Base-by-base conservation (phyloP, 2,329 filamentous ascomycete species). In the Scopulariopsis brevicaulis region DNA sequence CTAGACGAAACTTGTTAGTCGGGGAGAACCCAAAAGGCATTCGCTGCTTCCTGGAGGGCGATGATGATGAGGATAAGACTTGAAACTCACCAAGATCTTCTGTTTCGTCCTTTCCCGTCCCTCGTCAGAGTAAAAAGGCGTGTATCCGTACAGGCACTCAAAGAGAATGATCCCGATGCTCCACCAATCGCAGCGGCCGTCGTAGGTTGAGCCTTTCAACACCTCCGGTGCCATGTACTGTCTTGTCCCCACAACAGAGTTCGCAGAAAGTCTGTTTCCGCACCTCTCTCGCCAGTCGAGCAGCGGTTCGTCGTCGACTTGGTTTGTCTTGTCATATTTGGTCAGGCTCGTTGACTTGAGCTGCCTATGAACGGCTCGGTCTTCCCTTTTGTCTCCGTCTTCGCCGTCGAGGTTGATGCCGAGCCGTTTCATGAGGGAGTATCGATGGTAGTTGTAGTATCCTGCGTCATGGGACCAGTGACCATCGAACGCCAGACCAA, bases 171-270 rank as follows among this genome's bases (percentile, higher is more conserved):
- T 85, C 57, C 91, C 93, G 64, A 97, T 83, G 72, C 92, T 96
- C 93, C 89, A 97, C 90, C 82, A 97, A 72, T 97, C 93, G 72
- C 93, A 97, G 66, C 93, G 81, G 34, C 89, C 93, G 71, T 97
- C 94, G 69, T 97, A 97, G 43, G 80, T 74, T 54, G 90, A 81
- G 32, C 92, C 90, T 63, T 81, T 77, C 59, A 96, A 86, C 20
- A 97, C 89, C 74, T 97, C 94, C 1, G 93, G 93, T 0, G 94
- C 93, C 94, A 96, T 97, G 74, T 97, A 97, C 68, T 96, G 93
- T 68, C 91, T 96, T 2, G 94, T 97, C 2, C 93, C 93, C 12
- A 97, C 93, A 1, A 96, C 85, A 53, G 91, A 96, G 63, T 85
- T 83, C 1, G 93, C 93, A 37, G 90, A 80, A 37, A 82, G 81